phyloP scores from a whole-genome alignment of 306 rosid species.

The Quercus cerris region DNA sequence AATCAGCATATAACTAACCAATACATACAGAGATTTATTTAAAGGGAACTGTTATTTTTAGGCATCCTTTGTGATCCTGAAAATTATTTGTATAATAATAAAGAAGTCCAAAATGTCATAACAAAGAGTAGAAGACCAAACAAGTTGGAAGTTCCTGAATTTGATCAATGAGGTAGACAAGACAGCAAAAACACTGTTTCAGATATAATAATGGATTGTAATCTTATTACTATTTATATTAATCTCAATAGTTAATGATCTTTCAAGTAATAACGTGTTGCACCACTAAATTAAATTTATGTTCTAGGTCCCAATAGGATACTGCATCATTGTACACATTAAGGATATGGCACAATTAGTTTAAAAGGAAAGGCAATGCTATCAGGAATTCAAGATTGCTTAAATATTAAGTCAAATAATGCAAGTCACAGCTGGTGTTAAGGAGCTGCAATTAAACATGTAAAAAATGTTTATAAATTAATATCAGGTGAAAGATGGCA shows the following conservation, averaged over 20 bases:
- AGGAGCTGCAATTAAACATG: slow-evolving; percentile 48
- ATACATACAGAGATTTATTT: too few relatives aligned
- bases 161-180: background rate
- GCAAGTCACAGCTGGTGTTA: slow-evolving; percentile 87
- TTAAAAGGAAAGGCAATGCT: background rate
- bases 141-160: slow-evolving; percentile 4
- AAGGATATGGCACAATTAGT: background rate
- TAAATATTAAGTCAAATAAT: slow-evolving; percentile 66
- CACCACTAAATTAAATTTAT: background rate
- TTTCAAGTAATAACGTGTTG: background rate
- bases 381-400: background rate
- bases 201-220: background rate
- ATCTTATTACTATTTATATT: background rate
- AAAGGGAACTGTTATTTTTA: slow-evolving; percentile 41
- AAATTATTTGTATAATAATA: slow-evolving; percentile 11
- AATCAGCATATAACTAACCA: too few relatives aligned
- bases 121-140: background rate
- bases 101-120: too few relatives aligned
- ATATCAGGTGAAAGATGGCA: background rate
- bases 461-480: slow-evolving; percentile 19
- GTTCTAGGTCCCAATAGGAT: background rate
- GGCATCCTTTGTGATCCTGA: slow-evolving; percentile 78
- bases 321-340: background rate
- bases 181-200: background rate
- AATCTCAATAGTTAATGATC: background rate